Conservation (phyloP, 768 basidiomycete genomes). For the Lactarius deliciosus region DNA sequence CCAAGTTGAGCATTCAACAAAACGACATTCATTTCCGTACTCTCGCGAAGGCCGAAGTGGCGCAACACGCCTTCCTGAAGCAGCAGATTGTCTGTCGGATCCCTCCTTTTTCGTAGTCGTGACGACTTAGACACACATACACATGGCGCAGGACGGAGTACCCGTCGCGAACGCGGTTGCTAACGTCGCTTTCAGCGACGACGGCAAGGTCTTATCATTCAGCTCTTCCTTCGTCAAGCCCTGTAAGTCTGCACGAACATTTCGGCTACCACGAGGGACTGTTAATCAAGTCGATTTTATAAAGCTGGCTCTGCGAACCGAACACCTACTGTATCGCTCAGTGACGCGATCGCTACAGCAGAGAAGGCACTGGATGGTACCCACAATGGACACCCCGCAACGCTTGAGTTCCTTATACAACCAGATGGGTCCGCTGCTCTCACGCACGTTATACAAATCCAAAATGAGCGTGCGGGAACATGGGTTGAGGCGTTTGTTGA, state of each 20-base stretch:
- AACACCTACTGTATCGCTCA: constrained; percentile 39
- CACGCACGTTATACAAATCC: constrained; percentile 44
- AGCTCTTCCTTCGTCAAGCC: constrained; percentile 49
- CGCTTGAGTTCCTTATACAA: constrained; percentile 44
- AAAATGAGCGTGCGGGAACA: constrained; percentile 42
- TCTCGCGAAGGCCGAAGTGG: constrained; percentile 24
- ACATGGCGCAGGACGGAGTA: constrained; percentile 36
- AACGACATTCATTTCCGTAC: constrained; percentile 29
- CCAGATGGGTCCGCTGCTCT: constrained; percentile 42
- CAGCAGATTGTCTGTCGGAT: constrained; percentile 9
- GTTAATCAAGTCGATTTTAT: not conserved
- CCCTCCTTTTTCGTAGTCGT: not conserved
- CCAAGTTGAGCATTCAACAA: constrained; percentile 28
- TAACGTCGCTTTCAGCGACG: constrained; percentile 45
- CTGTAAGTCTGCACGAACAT: constrained; percentile 32
- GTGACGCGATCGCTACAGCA: constrained; percentile 40
- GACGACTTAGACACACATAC: not conserved
- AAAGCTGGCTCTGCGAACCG: constrained; percentile 33
- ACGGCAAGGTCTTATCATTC: constrained; percentile 43
- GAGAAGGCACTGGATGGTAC: constrained; percentile 42
- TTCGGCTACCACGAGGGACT: not conserved
- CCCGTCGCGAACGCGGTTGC: constrained; percentile 44
- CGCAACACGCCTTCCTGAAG: constrained; percentile 13
- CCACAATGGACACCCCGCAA: constrained; percentile 42
- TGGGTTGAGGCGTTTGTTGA: constrained; percentile 49